A percentile compares a stretch with the other conserved stretches of the same genome.
phyloP scores from a whole-genome alignment of 768 basidiomycete species.

The Gyrodon lividus region DNA sequence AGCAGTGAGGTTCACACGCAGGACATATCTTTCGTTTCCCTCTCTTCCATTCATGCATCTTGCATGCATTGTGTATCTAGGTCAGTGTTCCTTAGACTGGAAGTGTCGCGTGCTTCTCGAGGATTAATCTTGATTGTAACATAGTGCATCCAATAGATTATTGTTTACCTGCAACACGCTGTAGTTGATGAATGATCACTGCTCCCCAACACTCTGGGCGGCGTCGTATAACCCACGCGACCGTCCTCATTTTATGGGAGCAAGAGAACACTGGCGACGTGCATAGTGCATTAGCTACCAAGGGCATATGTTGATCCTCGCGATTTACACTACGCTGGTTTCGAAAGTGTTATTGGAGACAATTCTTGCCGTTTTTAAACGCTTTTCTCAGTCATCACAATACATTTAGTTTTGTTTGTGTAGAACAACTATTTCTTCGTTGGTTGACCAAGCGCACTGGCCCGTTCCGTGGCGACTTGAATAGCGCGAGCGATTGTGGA shows the following conservation, averaged over 20 bases:
- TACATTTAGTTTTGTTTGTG: not conserved
- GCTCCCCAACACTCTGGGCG: conserved; percentile 99
- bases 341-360: conserved; percentile 39
- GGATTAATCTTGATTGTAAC: not conserved
- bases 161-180: not conserved
- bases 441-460: conserved; percentile 80
- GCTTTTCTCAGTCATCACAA: not conserved
- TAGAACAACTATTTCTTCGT: conserved; percentile 41
- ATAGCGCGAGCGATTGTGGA: conserved; percentile 95
- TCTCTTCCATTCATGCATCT: not conserved
- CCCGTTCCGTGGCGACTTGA: conserved; percentile 89
- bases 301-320: conserved; percentile 36
- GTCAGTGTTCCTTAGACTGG: conserved; percentile 18
- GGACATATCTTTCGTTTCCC: conserved; percentile 36
- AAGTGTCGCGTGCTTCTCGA: not conserved
- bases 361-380: conserved; percentile 1
- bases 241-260: conserved; percentile 97
- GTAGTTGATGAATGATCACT: conserved; percentile 3
- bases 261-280: conserved; percentile 47
- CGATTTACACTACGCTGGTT: conserved; percentile 22
- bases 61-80: not conserved
- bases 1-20: conserved; percentile 51
- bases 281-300: conserved; percentile 32
- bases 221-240: conserved; percentile 66
- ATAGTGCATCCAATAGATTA: not conserved